phyloP scores from a whole-genome alignment of 176 grass and related monocot genomes.

The Oryza longistaminata region DNA sequence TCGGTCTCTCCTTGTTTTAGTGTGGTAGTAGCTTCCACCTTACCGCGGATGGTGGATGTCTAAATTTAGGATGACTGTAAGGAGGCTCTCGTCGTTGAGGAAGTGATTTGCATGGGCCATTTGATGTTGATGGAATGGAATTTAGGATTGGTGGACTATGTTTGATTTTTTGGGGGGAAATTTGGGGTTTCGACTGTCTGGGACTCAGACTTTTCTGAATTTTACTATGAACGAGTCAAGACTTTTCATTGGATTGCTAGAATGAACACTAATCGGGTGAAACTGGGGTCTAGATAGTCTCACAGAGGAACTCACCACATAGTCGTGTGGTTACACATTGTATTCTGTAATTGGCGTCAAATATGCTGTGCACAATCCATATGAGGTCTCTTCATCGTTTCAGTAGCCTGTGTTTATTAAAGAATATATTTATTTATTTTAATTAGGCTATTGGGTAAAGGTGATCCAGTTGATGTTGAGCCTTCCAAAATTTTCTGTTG shows the following conservation, averaged over 20 bases:
- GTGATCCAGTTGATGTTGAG: neutral
- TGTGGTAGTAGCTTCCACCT: neutral
- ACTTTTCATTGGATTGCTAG: neutral
- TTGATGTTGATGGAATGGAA: neutral
- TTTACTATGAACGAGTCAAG: neutral
- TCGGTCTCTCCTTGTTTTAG: neutral
- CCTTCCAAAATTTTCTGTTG: neutral
- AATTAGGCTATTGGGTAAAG: neutral
- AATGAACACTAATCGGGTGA: neutral
- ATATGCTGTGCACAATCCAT: neutral
- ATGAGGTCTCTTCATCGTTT: neutral
- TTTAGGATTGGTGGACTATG: neutral
- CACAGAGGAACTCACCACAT: neutral
- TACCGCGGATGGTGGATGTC: neutral
- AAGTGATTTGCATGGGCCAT: constrained; percentile 14
- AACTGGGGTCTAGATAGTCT: neutral
- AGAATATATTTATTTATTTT: neutral
- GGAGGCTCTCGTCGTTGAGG: neutral
- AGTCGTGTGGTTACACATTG: neutral
- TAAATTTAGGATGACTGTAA: constrained; percentile 36
- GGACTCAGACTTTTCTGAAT: neutral
- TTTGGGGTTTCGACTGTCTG: neutral
- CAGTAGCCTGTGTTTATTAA: neutral
- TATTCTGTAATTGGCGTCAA: neutral
- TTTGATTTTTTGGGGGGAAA: neutral